phyloP scores from a whole-genome alignment of 495 filamentous ascomycete genomes.

The Collariella sp. region DNA sequence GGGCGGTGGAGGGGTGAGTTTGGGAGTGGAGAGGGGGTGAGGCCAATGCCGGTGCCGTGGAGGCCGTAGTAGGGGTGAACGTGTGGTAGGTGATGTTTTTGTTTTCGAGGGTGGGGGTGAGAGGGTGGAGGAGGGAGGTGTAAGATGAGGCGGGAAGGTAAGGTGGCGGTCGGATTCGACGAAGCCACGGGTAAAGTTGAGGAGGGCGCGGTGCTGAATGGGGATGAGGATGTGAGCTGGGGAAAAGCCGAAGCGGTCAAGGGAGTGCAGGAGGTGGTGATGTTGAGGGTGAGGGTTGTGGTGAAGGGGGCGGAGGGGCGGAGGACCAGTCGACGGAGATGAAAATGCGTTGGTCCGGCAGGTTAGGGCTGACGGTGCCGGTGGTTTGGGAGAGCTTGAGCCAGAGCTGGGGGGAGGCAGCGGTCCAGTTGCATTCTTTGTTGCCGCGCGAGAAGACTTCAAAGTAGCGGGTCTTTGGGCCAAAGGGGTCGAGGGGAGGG shows the following conservation, averaged over 20 bases:
- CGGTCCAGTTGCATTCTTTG: slow-evolving; percentile 47
- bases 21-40: slow-evolving; percentile 45
- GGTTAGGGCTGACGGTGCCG: slow-evolving; percentile 45
- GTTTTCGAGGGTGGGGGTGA: slow-evolving; percentile 26
- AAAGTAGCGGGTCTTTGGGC: slow-evolving; percentile 51
- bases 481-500: slow-evolving; percentile 54
- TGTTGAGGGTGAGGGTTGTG: slow-evolving; percentile 44
- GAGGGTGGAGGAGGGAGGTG: slow-evolving; percentile 32
- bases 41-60: slow-evolving; percentile 49
- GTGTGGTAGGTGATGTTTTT: slow-evolving; percentile 43
- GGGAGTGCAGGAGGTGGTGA: slow-evolving; percentile 42
- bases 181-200: slow-evolving; percentile 51
- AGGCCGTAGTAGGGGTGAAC: slow-evolving; percentile 48
- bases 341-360: slow-evolving; percentile 49
- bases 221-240: slow-evolving; percentile 51
- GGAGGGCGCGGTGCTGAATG: slow-evolving; percentile 44
- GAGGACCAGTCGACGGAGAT: slow-evolving; percentile 54
- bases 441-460: slow-evolving; percentile 61
- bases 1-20: slow-evolving; percentile 41
- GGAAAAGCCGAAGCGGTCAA: slow-evolving; percentile 45
- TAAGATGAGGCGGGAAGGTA: slow-evolving; percentile 52
- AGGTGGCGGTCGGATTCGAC: slow-evolving; percentile 56
- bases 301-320: slow-evolving; percentile 43
- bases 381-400: slow-evolving; percentile 47
- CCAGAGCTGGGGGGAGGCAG: slow-evolving; percentile 45